Evolutionary conservation across 768 basidiomycete genomes (phyloP), one percentile per base, ranked within the genome.

Genomic region (Boletus speciosus): DNA sequence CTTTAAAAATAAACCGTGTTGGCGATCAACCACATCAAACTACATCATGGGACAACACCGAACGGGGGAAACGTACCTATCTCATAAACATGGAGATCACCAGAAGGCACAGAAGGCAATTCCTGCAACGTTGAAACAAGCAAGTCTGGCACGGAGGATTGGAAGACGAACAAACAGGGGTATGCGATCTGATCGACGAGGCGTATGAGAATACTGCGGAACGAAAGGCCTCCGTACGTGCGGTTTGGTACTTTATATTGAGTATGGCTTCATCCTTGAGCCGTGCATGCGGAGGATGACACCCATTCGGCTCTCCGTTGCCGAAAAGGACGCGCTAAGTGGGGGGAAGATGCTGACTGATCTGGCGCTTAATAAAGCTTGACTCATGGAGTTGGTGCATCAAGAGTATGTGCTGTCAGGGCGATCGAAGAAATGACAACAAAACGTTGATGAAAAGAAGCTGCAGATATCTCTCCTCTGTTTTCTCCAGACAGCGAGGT

Each of bases 211-310:
- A 46, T 35, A 9, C n/a, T 6, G 39, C 6, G 39, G 16, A 29
- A 14, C 2, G 8, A 51, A 34, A 19, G 10, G 37, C 27, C 19
- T 25, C 44, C 43, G 46, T 27, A 37, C 4, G 43, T 16, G 37
- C 11, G 11, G 23, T 36, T 27, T 16, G 37, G 46, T 54, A 39
- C 7, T 47, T 43, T 55, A 59, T 65, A 59, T 40, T 6, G 27
- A 23, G 38, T 6, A 42, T 50, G 50, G 59, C 47, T 51, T 57
- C 52, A 66, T 50, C 45, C 32, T 59, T 56, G 55, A 47, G 37
- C 62, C 56, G 49, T 34, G 43, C 56, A 47, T 34, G 43, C 49
- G n/a, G 37, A 32, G 41, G 31, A 43, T 16, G n/a, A 27, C 1
- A 27, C 12, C 31, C 12, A 5, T 6, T 39, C 51, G 48, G 45